Conservation (phyloP, 139 green algal species). For the Spirogloea muscicola region DNA sequence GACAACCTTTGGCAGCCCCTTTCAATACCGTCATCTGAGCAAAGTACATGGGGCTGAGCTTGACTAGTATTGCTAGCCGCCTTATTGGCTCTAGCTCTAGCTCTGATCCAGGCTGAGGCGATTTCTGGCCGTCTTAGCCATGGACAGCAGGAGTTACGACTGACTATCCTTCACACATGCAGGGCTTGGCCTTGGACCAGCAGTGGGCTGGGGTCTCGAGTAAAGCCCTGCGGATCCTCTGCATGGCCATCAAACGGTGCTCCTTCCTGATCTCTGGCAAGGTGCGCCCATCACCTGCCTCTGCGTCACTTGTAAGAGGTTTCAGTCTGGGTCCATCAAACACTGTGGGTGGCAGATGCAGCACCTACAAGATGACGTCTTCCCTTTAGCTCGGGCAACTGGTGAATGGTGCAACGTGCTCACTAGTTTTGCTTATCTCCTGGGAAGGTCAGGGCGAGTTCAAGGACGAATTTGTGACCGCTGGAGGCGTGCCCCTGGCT, state of each 20-base stretch:
- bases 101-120: no score
- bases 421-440: neutral
- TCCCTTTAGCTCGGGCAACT: neutral
- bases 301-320: neutral
- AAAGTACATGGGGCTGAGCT: no score
- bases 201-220: neutral
- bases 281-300: neutral
- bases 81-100: neutral
- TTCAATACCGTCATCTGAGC: no score
- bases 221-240: neutral
- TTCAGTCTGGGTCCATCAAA: neutral
- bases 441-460: conserved; percentile 27
- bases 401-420: neutral
- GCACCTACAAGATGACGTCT: neutral
- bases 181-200: neutral
- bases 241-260: neutral
- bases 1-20: no score
- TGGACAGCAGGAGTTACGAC: no score
- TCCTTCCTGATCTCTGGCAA: conserved; percentile 7
- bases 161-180: neutral
- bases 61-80: neutral
- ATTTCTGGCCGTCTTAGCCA: no score
- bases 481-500: conserved; percentile 39
- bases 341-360: neutral
- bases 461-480: conserved; percentile 50